Evolutionary conservation across 768 basidiomycete genomes (phyloP).

Genomic region (Collybiopsis luxurians): DNA sequence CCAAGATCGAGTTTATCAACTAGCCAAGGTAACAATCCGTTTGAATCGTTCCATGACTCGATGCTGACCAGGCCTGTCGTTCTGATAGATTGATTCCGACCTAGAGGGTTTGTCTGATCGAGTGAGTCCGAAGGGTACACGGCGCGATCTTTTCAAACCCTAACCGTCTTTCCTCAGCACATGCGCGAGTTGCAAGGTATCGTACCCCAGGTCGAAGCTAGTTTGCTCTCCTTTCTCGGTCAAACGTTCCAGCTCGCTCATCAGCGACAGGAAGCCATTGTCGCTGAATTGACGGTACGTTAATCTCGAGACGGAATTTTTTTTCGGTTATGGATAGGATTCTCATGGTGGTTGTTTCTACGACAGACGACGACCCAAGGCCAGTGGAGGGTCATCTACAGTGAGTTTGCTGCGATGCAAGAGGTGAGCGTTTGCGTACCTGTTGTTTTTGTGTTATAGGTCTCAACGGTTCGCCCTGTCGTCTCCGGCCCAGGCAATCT

Average conservation of each 20-base stretch:
- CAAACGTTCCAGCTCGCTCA: neutral
- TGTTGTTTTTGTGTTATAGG: neutral
- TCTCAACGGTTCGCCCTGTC: neutral
- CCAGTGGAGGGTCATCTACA: conserved; percentile 22
- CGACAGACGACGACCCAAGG: conserved; percentile 27
- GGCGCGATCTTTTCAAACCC: neutral
- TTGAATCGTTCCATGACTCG: neutral
- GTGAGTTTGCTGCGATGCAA: conserved; percentile 24
- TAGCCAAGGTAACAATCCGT: neutral
- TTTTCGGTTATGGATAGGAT: neutral
- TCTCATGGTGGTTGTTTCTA: neutral
- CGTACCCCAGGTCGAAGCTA: neutral
- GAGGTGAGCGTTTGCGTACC: conserved; percentile 21
- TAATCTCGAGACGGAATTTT: neutral
- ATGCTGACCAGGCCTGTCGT: neutral
- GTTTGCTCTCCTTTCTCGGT: neutral
- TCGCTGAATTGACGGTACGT: neutral
- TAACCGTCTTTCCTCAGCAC: neutral
- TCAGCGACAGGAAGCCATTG: neutral
- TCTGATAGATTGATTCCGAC: neutral
- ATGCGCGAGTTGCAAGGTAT: neutral
- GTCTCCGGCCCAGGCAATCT: conserved; percentile 15
- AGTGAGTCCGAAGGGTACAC: neutral
- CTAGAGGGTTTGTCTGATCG: neutral
- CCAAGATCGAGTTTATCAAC: neutral